A percentile compares a stretch with the other conserved stretches of the same genome.
Conservation (phyloP, 2,329 filamentous ascomycete species). For the Sporothrix protearum region DNA sequence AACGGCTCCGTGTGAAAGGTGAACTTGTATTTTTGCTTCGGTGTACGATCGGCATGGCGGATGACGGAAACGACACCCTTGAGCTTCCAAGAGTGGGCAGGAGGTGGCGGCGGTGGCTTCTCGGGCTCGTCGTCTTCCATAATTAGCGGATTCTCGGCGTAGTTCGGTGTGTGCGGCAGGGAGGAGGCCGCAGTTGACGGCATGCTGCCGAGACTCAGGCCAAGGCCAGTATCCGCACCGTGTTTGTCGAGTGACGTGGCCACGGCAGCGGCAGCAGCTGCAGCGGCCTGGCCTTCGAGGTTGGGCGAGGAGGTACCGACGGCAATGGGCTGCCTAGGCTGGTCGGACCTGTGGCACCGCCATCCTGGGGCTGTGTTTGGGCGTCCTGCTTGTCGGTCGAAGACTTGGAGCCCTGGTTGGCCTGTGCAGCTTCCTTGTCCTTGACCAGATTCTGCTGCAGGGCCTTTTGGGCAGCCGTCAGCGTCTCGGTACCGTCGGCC, state of each 20-base stretch:
- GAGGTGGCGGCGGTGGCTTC: conserved; percentile 62
- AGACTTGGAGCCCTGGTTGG: conserved; percentile 11
- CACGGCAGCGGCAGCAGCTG: not conserved
- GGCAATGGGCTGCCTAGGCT: not conserved
- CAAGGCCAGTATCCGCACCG: not conserved
- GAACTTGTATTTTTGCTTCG: conserved; percentile 99
- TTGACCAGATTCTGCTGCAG: conserved; percentile 30
- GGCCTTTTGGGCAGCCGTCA: conserved; percentile 26
- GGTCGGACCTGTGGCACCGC: not conserved
- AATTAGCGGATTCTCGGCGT: conserved; percentile 34
- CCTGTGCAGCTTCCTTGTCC: conserved; percentile 30
- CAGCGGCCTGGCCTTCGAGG: not conserved
- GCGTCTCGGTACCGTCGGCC: conserved; percentile 2
- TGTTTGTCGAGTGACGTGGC: not conserved
- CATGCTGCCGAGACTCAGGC: conserved; percentile 4
- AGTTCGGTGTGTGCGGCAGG: conserved; percentile 40
- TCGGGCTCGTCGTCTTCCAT: conserved; percentile 36
- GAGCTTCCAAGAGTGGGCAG: conserved; percentile 94
- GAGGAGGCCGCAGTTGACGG: conserved; percentile 41
- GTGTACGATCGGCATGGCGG: conserved; percentile 91
- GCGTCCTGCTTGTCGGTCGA: conserved; percentile 10
- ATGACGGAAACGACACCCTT: conserved; percentile 98
- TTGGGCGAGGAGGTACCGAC: not conserved
- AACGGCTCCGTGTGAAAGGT: conserved; percentile 97
- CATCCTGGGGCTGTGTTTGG: not conserved